Base-by-base conservation (phyloP, 441 rosid genomes). In the Brassica hybrid region DNA sequence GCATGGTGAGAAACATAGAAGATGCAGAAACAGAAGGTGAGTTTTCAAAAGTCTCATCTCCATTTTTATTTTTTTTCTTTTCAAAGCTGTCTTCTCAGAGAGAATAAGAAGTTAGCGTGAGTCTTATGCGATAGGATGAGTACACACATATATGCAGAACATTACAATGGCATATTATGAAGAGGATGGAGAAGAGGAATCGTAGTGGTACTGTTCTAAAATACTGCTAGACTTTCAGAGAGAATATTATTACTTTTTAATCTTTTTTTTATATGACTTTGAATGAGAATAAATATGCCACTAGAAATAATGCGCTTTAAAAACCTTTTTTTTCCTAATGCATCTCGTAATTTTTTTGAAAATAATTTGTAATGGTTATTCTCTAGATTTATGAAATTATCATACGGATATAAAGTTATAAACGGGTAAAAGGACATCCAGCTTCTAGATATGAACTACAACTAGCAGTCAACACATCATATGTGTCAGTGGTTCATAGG, bases 1-100 rank as follows among this genome's bases (percentile, higher is more conserved):
- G 66, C 82, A 82, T 71, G 75, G 43, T 54, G 74, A 34, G 58
- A 36, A 64, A 5, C 69, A 66, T 7, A 82, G 72, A 36, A 80
- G 76, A 17, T 75, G 76, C 6, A 70, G 65, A 60, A 65, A 65
- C 19, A 76, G 75, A 71, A 81, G 74, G 67, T 43, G 64, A 48
- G 67, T 50, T 18, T 68, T 69, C 62, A 74, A 43, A 74, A 71
- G 69, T 80, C 80, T 78, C 89, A 87, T 85, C 34, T 67, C 75
- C 69, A 25, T 67, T 21, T 32, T 58, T 30, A n/a, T 38, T 58
- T 13, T 45, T n/a, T 4, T 1, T 50, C 9, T 43, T 9, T 3
- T 4, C 6, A 54, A 69, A 64, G 59, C 17, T 56, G 75, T 64
- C 65, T 7, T 70, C 71, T 76, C 66, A 21, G 36, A 64, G 38